Evolutionary conservation across 2,329 filamentous ascomycete genomes (phyloP).

Genomic region (Ophiosphaerella narmari): DNA sequence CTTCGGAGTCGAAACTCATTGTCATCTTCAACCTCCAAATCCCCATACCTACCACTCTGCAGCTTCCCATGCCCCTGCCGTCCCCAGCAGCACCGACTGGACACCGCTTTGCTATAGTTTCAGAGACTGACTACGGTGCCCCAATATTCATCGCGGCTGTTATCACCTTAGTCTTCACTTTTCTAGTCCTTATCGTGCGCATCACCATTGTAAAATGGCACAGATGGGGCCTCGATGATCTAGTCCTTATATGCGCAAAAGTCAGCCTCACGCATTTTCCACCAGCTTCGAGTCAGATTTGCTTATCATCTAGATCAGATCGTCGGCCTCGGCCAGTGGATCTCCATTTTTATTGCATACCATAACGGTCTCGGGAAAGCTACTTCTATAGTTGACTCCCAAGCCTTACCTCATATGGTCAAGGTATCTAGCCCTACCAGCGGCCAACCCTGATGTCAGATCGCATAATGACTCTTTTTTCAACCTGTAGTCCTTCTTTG

Average conservation of each 20-base stretch:
- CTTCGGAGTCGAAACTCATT: neutral
- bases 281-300: neutral
- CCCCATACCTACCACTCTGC: neutral
- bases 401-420: no score
- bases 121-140: slow-evolving; percentile 1
- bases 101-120: slow-evolving; percentile 1
- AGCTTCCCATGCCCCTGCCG: neutral
- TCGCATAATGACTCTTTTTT: no score
- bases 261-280: neutral
- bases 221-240: neutral
- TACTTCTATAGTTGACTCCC: neutral
- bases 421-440: no score
- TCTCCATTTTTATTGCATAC: slow-evolving; percentile 1
- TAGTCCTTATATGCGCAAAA: neutral
- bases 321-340: slow-evolving; percentile 6
- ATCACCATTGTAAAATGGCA: slow-evolving; percentile 1
- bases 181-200: neutral
- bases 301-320: neutral
- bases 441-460: no score
- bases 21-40: neutral
- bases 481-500: slow-evolving; percentile 1
- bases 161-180: neutral
- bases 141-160: neutral
- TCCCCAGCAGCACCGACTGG: neutral
- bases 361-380: slow-evolving; percentile 6